Base-by-base conservation (phyloP, 2,329 filamentous ascomycete genomes). In the Elsinoe batatas region DNA sequence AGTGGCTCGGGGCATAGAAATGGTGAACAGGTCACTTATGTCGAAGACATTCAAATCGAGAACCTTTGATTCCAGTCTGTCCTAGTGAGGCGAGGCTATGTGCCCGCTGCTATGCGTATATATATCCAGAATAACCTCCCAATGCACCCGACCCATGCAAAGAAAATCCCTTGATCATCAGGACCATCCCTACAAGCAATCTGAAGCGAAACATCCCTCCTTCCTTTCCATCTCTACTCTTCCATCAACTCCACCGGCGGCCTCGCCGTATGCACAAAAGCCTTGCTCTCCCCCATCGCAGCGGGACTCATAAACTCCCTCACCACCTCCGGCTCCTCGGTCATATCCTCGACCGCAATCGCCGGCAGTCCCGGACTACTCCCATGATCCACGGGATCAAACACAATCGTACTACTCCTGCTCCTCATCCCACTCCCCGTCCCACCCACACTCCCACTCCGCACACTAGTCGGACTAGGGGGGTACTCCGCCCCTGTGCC, bases 271-370 rank as follows among this genome's bases (percentile, higher is more conserved):
- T 79, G 77, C 12, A 71, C 67, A 53, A 76, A 69, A 57, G 73
- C 71, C 65, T 72, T 74, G 61, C 66, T 69, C 7, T 71, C 65
- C 10, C 67, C 63, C 53, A 65, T 68, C 49, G 77, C 76, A 57
- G 74, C 69, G 30, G 79, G 77, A 36, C 72, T 74, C 57, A 75
- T 15, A 44, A 44, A 35, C n/a, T 13, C 15, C 30, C 15, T 51
- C 33, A 22, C 32, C 32, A n/a, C 17, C 47, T 37, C 33, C 17
- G 35, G 32, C 33, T 36, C 32, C 32, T 68, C 70, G 2, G 72
- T 80, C 11, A 77, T 81, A 66, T 84, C 81, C 65, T 83, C 80
- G 1, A 85, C 80, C 63, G 80, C 78, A 36, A 85, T 83, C 1
- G 79, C 80, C 1, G 82, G 82, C 37, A 85, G 66, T 59, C 76